These are phyloP conservation scores for Penicillium odoratum DNA, from an alignment of 495 filamentous ascomycete species.

Conservation along the genomic window DNA sequence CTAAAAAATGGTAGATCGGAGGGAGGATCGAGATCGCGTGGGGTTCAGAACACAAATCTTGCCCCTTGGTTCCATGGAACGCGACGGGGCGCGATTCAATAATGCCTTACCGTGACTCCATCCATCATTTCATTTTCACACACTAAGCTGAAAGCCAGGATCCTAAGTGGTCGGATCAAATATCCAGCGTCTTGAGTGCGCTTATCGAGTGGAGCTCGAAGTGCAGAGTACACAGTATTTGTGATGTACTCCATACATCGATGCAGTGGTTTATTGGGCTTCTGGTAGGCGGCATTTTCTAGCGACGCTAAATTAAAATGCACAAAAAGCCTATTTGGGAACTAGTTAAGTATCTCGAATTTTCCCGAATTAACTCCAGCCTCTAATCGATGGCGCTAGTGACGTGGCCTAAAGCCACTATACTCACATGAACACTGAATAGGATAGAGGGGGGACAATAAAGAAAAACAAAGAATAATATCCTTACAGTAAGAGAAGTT, in stretches of 20 bases:
- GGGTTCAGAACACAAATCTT: slow-evolving; percentile 14
- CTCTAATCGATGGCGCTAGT: slow-evolving; percentile 3
- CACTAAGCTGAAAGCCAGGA: not conserved
- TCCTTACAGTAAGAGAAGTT: not conserved
- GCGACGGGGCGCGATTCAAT: slow-evolving; percentile 2
- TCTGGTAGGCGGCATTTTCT: not conserved
- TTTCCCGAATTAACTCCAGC: too few relatives aligned
- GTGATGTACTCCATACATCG: not conserved
- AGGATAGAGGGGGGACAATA: not conserved
- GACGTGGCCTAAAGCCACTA: slow-evolving; percentile 12
- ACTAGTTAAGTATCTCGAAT: not conserved
- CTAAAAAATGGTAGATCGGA: slow-evolving; percentile 15
- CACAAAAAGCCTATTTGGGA: not conserved
- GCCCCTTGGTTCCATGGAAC: slow-evolving; percentile 4
- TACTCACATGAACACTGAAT: not conserved
- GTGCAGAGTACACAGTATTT: not conserved
- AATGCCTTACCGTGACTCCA: not conserved
- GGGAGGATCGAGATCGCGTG: slow-evolving; percentile 20
- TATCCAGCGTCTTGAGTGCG: slow-evolving; percentile 9
- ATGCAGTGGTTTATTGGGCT: not conserved
- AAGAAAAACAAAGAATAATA: not conserved
- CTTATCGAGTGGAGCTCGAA: slow-evolving; percentile 10
- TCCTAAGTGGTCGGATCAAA: slow-evolving; percentile 1
- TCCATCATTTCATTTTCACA: not conserved
- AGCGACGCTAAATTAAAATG: not conserved